Evolutionary conservation across 2,329 filamentous ascomycete species (phyloP).

Genomic region (Penicillium occitanis): DNA sequence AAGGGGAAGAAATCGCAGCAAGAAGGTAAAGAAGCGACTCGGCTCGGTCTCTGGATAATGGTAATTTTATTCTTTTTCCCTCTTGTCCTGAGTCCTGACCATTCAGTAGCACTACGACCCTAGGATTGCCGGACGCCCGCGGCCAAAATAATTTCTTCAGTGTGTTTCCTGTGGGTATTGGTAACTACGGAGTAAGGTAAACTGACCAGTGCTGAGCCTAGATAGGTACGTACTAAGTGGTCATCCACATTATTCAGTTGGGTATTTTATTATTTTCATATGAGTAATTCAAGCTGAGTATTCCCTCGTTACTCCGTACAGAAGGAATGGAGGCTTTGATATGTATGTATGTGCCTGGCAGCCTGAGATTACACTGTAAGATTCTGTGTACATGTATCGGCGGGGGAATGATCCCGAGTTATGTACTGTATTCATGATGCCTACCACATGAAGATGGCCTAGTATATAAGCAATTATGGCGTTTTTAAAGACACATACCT

Average conservation of each 20-base stretch:
- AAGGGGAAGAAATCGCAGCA: neutral
- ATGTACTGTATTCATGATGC: neutral
- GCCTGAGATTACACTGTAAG: constrained; percentile 3
- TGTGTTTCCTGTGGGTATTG: constrained; percentile 8
- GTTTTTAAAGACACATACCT: neutral
- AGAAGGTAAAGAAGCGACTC: neutral
- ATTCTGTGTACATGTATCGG: constrained; percentile 4
- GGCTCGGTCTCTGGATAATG: constrained; percentile 14
- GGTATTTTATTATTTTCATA: neutral
- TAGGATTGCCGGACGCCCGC: constrained; percentile 28
- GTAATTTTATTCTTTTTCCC: constrained; percentile 12
- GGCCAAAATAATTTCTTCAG: constrained; percentile 16
- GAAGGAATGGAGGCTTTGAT: constrained; percentile 10
- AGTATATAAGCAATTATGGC: neutral
- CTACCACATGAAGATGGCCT: neutral
- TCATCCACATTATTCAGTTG: neutral
- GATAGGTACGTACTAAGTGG: neutral
- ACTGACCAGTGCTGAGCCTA: neutral
- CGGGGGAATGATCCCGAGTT: neutral
- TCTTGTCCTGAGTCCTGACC: neutral
- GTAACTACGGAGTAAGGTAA: neutral
- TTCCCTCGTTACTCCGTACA: neutral
- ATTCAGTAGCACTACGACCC: constrained; percentile 14
- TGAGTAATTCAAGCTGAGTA: neutral
- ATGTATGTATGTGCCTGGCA: constrained; percentile 5